Evolutionary conservation across 2,329 filamentous ascomycete species (phyloP).

Genomic region (Macrophomina tecta): DNA sequence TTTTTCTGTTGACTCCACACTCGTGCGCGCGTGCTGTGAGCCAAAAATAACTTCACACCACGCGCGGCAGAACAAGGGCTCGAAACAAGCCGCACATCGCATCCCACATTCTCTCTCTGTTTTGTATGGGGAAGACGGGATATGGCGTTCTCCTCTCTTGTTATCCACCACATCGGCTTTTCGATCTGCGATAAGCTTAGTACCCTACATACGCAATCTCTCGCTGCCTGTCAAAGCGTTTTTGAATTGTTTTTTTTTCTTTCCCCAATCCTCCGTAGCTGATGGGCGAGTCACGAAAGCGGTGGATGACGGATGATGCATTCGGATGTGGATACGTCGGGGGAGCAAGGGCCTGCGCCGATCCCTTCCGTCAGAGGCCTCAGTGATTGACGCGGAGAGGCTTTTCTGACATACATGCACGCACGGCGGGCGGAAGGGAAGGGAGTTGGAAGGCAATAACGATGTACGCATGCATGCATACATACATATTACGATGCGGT

Average conservation of each 20-base stretch:
- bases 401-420: background rate
- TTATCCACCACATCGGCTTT: background rate
- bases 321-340: too few relatives aligned
- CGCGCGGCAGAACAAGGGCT: too few relatives aligned
- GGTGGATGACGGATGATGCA: background rate
- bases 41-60: constrained; percentile 13
- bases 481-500: background rate
- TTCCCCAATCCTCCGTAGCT: too few relatives aligned
- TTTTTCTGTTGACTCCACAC: background rate
- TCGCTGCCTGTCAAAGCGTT: background rate
- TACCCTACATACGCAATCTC: background rate
- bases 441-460: too few relatives aligned
- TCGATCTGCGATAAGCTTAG: constrained; percentile 22
- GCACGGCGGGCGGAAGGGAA: background rate
- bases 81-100: background rate
- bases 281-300: too few relatives aligned
- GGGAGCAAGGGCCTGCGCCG: background rate
- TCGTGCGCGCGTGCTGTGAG: constrained; percentile 5
- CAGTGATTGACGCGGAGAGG: background rate
- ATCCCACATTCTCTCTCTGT: background rate
- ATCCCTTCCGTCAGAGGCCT: background rate
- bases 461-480: too few relatives aligned
- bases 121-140: background rate
- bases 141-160: background rate
- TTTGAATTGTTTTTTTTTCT: background rate